These are phyloP conservation scores for Collybia sordida DNA, from an alignment of 768 basidiomycete species.

Conservation along the genomic window DNA sequence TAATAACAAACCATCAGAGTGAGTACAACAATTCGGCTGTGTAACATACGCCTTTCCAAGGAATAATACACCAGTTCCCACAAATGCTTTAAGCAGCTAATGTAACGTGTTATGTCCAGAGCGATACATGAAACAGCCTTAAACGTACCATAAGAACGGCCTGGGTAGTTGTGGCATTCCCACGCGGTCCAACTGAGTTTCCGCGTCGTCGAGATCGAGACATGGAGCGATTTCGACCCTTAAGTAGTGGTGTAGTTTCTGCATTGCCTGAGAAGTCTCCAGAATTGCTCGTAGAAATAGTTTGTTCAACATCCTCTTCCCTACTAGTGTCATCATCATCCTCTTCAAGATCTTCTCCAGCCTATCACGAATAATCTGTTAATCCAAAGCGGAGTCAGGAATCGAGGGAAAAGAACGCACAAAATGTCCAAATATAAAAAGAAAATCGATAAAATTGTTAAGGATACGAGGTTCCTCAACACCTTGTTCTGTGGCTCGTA, in stretches of 20 bases:
- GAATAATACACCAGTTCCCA: slow-evolving; percentile 95
- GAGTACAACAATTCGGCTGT: neutral
- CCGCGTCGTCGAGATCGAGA: slow-evolving; percentile 57
- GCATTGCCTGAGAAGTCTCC: slow-evolving; percentile 25
- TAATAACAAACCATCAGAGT: slow-evolving; percentile 22
- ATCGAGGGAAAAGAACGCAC: slow-evolving; percentile 46
- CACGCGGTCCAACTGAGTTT: slow-evolving; percentile 60
- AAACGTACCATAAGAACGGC: slow-evolving; percentile 85
- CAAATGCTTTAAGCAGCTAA: slow-evolving; percentile 88
- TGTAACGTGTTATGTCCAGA: slow-evolving; percentile 1
- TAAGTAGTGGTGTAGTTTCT: slow-evolving; percentile 62
- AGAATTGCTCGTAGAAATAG: slow-evolving; percentile 17
- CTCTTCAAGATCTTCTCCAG: slow-evolving; percentile 87
- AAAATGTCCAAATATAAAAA: slow-evolving; percentile 95
- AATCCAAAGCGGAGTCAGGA: too few species aligned
- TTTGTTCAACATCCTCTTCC: slow-evolving; percentile 66
- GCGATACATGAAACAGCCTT: neutral
- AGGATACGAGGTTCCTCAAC: slow-evolving; percentile 60
- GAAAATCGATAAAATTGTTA: slow-evolving; percentile 92
- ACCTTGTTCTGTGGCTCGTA: slow-evolving; percentile 69
- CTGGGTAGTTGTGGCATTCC: slow-evolving; percentile 88
- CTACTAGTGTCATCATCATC: slow-evolving; percentile 84
- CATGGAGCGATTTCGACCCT: slow-evolving; percentile 33
- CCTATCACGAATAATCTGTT: slow-evolving; percentile 40
- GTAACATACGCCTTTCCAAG: slow-evolving; percentile 84